Percentiles rank a stretch among this genome's conserved stretches.
phyloP scores from a whole-genome alignment of 108 stramenopile genomes.

The Heterococcus sp. region DNA sequence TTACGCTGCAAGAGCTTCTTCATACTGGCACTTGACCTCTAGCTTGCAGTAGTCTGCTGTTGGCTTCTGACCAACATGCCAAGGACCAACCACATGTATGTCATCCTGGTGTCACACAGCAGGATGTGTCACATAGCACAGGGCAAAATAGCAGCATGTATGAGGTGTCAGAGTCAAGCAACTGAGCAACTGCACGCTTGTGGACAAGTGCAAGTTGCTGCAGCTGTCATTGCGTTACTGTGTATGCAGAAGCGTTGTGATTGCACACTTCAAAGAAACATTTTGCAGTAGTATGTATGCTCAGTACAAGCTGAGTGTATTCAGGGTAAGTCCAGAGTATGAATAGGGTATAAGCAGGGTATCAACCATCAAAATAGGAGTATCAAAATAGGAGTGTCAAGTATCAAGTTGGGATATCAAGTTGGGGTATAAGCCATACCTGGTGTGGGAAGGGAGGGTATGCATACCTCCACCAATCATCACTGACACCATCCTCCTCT shows the following conservation, averaged over 20 bases:
- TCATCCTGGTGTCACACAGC: conserved; percentile 61
- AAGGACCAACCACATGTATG: conserved; percentile 61
- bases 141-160: neutral
- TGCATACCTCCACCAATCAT: conserved; percentile 58
- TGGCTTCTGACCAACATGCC: conserved; percentile 62
- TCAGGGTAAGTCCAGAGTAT: neutral
- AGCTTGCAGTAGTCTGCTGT: conserved; percentile 71
- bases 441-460: conserved; percentile 62
- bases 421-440: neutral
- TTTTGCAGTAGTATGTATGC: neutral
- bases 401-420: neutral
- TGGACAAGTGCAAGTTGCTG: neutral
- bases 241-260: neutral
- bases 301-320: neutral
- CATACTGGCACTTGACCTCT: conserved; percentile 61
- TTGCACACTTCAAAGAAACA: neutral
- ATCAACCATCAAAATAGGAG: no score
- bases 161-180: no score
- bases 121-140: conserved; percentile 16
- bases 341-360: no score
- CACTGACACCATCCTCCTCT: conserved; percentile 4
- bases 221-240: neutral
- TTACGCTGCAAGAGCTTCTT: conserved; percentile 54
- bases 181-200: neutral
- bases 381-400: no score